Evolutionary conservation across 768 basidiomycete species (phyloP), one percentile per base, ranked within the genome.

Genomic region (Serpula lacrymans): DNA sequence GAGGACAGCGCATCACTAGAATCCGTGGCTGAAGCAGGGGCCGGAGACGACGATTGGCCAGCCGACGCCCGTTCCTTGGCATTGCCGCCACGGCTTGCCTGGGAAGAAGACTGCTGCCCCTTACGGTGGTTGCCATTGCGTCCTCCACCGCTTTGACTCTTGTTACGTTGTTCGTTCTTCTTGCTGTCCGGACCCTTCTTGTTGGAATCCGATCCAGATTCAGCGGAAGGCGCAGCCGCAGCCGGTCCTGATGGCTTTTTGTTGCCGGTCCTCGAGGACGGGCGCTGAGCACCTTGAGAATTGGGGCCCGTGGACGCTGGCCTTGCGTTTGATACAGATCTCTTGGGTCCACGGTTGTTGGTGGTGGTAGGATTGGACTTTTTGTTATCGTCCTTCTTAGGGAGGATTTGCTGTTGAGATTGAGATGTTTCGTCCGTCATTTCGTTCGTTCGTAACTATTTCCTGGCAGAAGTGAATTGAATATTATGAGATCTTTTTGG

Each of bases 1-100:
- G 88, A 90, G 45, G 85, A 86, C 43, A 92, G 70, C 13, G 86
- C 88, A 59, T 85, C 84, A 57, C 85, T 88, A 16, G 78, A 76
- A 50, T 88, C 84, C 25, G 71, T 71, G 47, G 63, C 68, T 47
- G 76, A 69, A 32, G 60, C 59, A 45, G 77, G 74, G 27, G 71
- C 71, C 26, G 80, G 75, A 12, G 71, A 58, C 27, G 74, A 57
- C 36, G 62, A 56, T 55, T 60, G 45, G 52, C 58, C 40, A 47
- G 55, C 52, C 43, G 74, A 68, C 28, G 69, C 49, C 28, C 72
- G 64, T 59, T 74, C 73, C 59, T 70, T 79, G 43, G 62, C 62
- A 43, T 59, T 49, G 42, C 71, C 72, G 50, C 73, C 73, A 55
- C 82, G 77, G 56, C 62, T 64, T 39, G 70, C 71, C 55, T 80